phyloP scores from a whole-genome alignment of 805 yeast genomes.

The Scheffersomyces coipomensis region DNA sequence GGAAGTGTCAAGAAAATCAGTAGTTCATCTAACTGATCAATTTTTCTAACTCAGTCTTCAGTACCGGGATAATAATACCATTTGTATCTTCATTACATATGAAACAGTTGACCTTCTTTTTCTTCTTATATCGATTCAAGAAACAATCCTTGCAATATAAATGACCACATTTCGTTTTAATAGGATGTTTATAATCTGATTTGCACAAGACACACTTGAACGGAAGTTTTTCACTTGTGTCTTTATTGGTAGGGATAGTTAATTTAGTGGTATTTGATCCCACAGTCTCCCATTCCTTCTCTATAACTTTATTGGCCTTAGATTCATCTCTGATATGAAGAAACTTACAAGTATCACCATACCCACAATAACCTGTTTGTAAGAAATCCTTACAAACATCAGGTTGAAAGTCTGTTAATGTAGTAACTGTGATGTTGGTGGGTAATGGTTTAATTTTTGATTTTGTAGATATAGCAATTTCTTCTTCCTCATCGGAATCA shows the following conservation, averaged over 20 bases:
- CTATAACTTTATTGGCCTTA: slow-evolving; percentile 62
- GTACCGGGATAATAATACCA: slow-evolving; percentile 58
- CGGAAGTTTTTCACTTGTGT: slow-evolving; percentile 35
- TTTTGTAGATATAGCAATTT: not conserved
- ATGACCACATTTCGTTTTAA: slow-evolving; percentile 62
- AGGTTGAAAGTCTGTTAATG: slow-evolving; percentile 81
- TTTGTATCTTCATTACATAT: slow-evolving; percentile 61
- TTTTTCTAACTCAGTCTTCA: slow-evolving; percentile 24
- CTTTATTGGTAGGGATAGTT: slow-evolving; percentile 1
- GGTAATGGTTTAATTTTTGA: slow-evolving; percentile 27
- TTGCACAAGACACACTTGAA: slow-evolving; percentile 65
- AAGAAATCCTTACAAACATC: slow-evolving; percentile 92
- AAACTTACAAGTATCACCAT: slow-evolving; percentile 96
- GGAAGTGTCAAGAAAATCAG: too few relatives aligned
- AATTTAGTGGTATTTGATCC: not conserved
- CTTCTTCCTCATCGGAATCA: not conserved
- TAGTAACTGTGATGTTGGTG: slow-evolving; percentile 55
- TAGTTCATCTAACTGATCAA: slow-evolving; percentile 4
- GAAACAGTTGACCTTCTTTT: slow-evolving; percentile 44
- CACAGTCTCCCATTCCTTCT: slow-evolving; percentile 67
- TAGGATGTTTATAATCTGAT: slow-evolving; percentile 51
- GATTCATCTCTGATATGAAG: slow-evolving; percentile 87
- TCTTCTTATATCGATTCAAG: slow-evolving; percentile 40
- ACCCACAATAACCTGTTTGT: slow-evolving; percentile 94
- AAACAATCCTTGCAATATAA: slow-evolving; percentile 65